Evolutionary conservation across 495 filamentous ascomycete species (phyloP), one percentile per base, ranked within the genome.

Genomic region (Daldinia grandis): DNA sequence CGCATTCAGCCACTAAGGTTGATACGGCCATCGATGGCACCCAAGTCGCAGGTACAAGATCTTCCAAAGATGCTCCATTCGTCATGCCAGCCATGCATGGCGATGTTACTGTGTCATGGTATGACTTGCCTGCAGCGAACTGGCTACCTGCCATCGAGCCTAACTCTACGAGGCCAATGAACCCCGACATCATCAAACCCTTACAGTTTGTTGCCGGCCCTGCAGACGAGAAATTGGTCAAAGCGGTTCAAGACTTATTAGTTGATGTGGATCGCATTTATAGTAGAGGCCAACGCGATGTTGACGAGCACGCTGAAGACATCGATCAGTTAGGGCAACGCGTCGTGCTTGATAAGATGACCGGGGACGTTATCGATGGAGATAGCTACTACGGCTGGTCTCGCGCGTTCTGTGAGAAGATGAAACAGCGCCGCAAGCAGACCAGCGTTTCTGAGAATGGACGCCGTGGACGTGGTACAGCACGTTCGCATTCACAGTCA

Each of bases 351-450:
- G 88, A 92, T 62, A 85, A 87, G 64, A 82, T 85, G 9, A 87
- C 84, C 1, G 89, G 88, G 0, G 87, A 92, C 12, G 78, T 89
- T 19, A 69, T 83, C 10, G 81, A 80, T 17, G 88, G 89, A 7
- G 89, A 95, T 33, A 89, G 88, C 7, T 96, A 97, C 74, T 95
- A 95, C 74, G 93, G 92, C 38, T 97, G 93, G 93, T 93, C 91
- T 14, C 87, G 85, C 49, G 78, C 81, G 7, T 97, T 96, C 69
- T 96, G 92, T 79, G 84, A 92, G 69, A 89, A 90, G 66, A 96
- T 95, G 91, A 92, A 89, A 75, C 85, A 85, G 58, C 82, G 87
- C 40, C 80, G 79, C 62, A 82, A 83, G 54, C 80, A 75, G 9
- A 75, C 68, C 28, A 61, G 44, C 17, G 68, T 65, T 24, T 12